Conservation (phyloP, 805 yeast species). For the Clavispora vitiphila region DNA sequence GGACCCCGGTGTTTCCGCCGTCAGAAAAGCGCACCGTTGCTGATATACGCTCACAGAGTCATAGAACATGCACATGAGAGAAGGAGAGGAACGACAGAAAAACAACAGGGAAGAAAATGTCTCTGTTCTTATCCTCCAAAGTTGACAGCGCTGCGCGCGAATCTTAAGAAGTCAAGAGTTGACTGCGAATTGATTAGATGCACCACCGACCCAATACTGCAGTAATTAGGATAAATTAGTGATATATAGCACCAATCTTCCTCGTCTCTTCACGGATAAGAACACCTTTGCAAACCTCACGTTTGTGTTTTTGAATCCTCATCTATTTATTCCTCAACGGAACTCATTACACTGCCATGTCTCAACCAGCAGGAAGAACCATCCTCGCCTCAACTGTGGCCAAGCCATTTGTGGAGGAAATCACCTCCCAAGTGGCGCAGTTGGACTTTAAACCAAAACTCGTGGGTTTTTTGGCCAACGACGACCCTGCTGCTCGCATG, state of each 20-base stretch:
- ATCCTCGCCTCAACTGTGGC: conserved; percentile 86
- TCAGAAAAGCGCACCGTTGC: too few relatives aligned
- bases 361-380: conserved; percentile 65
- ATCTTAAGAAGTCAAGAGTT: background rate
- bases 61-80: too few relatives aligned
- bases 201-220: background rate
- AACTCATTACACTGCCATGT: conserved; percentile 6
- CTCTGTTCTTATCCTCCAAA: too few relatives aligned
- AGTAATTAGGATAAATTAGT: background rate
- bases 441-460: conserved; percentile 62
- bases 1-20: too few relatives aligned
- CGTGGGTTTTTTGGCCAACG: conserved; percentile 89
- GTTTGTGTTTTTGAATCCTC: background rate
- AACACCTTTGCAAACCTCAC: background rate
- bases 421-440: conserved; percentile 49
- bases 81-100: too few relatives aligned
- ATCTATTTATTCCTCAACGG: background rate
- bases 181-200: background rate
- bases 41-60: too few relatives aligned
- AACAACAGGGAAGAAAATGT: too few relatives aligned
- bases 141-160: background rate
- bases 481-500: conserved; percentile 92
- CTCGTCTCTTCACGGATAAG: background rate
- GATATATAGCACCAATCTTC: background rate
- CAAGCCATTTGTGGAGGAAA: conserved; percentile 72